Evolutionary conservation across 2,329 filamentous ascomycete genomes (phyloP), one percentile per base, ranked within the genome.

Genomic region (Neurospora sp.): DNA sequence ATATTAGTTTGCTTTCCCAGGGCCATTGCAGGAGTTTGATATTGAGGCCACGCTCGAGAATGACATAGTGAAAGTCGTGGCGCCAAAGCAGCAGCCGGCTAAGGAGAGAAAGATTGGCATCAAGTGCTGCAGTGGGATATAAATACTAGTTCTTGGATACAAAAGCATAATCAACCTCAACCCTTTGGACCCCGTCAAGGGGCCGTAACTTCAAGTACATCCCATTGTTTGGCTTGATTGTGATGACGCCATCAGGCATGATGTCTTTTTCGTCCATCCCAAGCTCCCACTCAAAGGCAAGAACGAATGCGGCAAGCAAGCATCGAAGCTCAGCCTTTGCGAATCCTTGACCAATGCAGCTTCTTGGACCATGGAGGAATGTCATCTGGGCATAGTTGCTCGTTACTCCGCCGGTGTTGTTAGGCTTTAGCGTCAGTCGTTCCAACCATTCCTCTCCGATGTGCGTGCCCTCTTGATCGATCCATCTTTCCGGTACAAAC

Each of bases 241-340:
- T 93, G 66, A 92, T 85, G 0, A 87, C 87, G 0, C 86, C 85
- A 73, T 86, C 85, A 33, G 92, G 85, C 62, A 87, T 77, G 38
- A 91, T 79, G 75, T 87, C 82, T 17, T 81, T 81, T 74, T 90
- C 85, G 72, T 88, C 86, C 78, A 91, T 83, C 72, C 85, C 84
- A 69, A 85, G 62, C 33, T 79, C 77, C 79, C 85, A 86, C 69
- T 87, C 83, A 77, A 92, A 93, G 15, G 83, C 82, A 1, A 87
- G 88, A 1, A 92, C 85, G 80, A 90, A 83, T 1, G 85, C 85
- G 12, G 91, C 91, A 12, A 96, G 77, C 70, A 95, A 77, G 77
- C 89, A 92, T 10, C 90, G 88, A 79, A 94, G 88, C 80, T 95
- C 92, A 0, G 89, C 87, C 75, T 87, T 88, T 0, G 92, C 89